Evolutionary conservation across 2,329 filamentous ascomycete species (phyloP).

Genomic region (Herpotrichia juniperi): DNA sequence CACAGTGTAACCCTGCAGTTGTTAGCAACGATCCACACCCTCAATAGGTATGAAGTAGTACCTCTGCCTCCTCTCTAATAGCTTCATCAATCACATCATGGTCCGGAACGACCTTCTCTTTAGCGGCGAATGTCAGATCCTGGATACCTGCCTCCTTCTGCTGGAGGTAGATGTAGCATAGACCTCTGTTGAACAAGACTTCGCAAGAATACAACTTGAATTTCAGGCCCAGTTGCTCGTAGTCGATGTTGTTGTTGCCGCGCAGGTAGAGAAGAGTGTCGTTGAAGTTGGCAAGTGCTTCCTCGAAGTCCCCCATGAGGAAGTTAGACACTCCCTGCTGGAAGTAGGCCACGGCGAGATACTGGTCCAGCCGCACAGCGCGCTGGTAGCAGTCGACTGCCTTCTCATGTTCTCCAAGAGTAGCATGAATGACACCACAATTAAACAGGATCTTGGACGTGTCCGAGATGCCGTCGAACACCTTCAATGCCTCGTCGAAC

Average conservation of each 20-base stretch:
- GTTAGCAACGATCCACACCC: conserved; percentile 29
- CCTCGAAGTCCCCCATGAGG: conserved; percentile 93
- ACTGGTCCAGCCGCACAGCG: conserved; percentile 88
- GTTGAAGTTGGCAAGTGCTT: conserved; percentile 97
- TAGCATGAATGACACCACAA: conserved; percentile 96
- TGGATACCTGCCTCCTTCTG: conserved; percentile 90
- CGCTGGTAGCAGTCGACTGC: conserved; percentile 95
- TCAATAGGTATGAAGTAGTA: conserved; percentile 44
- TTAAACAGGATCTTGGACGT: conserved; percentile 99
- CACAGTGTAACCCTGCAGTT: conserved; percentile 84
- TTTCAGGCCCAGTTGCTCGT: conserved; percentile 90
- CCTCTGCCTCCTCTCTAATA: conserved; percentile 90
- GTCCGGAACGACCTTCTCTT: conserved; percentile 95
- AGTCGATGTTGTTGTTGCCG: conserved; percentile 97
- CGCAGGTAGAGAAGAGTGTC: conserved; percentile 93
- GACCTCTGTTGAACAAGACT: conserved; percentile 93
- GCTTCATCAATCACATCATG: conserved; percentile 99
- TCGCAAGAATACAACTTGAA: conserved; percentile 98
- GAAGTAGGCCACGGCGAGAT: conserved; percentile 96
- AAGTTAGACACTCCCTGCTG: conserved; percentile 99
- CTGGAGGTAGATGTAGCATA: conserved; percentile 97
- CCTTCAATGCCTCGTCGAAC: conserved; percentile 84
- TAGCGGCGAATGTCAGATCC: conserved; percentile 86
- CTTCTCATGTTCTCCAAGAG: conserved; percentile 92
- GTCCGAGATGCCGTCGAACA: conserved; percentile 87